Base-by-base conservation (phyloP, 2,329 filamentous ascomycete species). In the Calonectria naviculata region DNA sequence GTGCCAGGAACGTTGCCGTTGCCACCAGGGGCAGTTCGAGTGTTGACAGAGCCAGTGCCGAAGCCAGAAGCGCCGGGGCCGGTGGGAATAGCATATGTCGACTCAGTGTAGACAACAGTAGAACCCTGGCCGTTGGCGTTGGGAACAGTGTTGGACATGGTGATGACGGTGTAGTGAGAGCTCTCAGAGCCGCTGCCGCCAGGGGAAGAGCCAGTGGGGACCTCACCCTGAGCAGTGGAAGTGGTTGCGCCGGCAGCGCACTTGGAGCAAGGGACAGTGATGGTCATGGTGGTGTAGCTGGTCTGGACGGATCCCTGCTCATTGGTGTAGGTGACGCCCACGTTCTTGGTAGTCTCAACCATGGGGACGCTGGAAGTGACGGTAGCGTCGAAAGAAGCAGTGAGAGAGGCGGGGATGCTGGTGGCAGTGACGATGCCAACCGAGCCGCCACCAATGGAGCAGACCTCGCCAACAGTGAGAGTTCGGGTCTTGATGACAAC, bases 401-500 rank as follows among this genome's bases (percentile, higher is more conserved):
- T 62, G 7, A 56, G 67, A 68, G 70, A 65, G 41, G 74, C 65
- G 29, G 68, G 66, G 63, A 65, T 38, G 17, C 47, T 68, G 56
- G 56, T 65, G 38, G 72, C 64, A 4, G 76, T 76, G 54, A 76
- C 67, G 24, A 76, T 73, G 64, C 75, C 68, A 4, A 77, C 72
- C 36, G 76, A 66, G 21, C 72, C 74, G 21, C 74, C 75, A 46
- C 77, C 77, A 54, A 79, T 67, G 29, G 74, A 73, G 38, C 76
- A 78, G 54, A 77, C 72, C 70, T 79, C 77, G 4, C 74, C 72
- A 31, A 76, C 77, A 67, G 77, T 79, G 54, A 79, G 75, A 28
- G 75, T 79, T 28, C 72, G 75, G 46, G 75, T 78, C 42, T 71
- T 74, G 70, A 79, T 77, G 56, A 79, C 76, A 64, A 71, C 71